Percentiles rank a stretch among this genome's conserved stretches.
These are phyloP conservation scores for Diaporthe batatas DNA, from an alignment of 2,329 filamentous ascomycete species.

Conservation along the genomic window DNA sequence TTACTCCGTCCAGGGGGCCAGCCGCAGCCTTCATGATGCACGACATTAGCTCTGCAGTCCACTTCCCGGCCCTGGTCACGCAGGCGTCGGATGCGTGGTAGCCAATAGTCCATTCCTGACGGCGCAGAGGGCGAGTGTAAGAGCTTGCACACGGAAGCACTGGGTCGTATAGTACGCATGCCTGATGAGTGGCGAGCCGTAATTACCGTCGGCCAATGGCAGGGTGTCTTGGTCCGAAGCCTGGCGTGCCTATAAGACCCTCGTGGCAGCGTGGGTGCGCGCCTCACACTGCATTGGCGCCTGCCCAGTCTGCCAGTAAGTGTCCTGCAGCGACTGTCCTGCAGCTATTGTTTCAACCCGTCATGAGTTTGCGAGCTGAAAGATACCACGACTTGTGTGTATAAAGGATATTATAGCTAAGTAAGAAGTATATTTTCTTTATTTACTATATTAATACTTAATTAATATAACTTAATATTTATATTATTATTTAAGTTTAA, in stretches of 20 bases:
- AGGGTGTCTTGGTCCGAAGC: slow-evolving; percentile 33
- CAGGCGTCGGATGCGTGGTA: slow-evolving; percentile 16
- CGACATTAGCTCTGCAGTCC: slow-evolving; percentile 37
- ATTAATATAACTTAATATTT: too few relatives aligned
- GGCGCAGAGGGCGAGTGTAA: neutral
- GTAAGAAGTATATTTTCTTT: too few relatives aligned
- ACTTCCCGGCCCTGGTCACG: slow-evolving; percentile 3
- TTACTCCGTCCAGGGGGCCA: too few relatives aligned
- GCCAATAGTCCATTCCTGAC: neutral
- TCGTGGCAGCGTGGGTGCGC: neutral
- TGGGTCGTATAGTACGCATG: too few relatives aligned
- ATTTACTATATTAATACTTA: too few relatives aligned
- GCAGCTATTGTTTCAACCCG: slow-evolving; percentile 28
- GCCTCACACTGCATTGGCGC: slow-evolving; percentile 21
- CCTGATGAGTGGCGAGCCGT: slow-evolving; percentile 40
- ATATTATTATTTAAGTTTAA: too few relatives aligned
- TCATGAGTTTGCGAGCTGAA: slow-evolving; percentile 29
- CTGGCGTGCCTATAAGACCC: too few relatives aligned
- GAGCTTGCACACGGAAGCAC: slow-evolving; percentile 28
- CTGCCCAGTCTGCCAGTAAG: neutral
- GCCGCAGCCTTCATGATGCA: slow-evolving; percentile 24
- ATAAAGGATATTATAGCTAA: too few relatives aligned
- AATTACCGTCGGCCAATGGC: slow-evolving; percentile 39
- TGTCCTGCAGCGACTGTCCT: slow-evolving; percentile 37
- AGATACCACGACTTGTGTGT: too few relatives aligned